Evolutionary conservation across 345 rosid species (phyloP).

Genomic region (Eucalyptus pauciflora): DNA sequence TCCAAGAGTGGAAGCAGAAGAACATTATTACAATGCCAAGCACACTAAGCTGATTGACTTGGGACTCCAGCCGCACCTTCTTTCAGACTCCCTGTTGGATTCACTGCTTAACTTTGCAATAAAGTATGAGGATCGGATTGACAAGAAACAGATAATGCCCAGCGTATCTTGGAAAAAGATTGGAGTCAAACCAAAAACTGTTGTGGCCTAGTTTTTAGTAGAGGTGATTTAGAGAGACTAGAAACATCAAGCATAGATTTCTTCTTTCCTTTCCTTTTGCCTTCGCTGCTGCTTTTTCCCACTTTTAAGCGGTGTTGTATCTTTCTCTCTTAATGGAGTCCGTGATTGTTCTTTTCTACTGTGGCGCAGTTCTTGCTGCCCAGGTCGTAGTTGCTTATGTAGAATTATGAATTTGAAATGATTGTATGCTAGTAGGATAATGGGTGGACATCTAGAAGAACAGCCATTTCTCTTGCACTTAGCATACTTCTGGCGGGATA

Average conservation of each 20-base stretch:
- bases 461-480: not conserved
- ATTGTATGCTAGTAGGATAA: not conserved
- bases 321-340: not conserved
- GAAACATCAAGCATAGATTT: not conserved
- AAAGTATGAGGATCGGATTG: slow-evolving; percentile 75
- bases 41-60: slow-evolving; percentile 92
- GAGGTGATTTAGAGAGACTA: not conserved
- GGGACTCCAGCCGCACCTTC: slow-evolving; percentile 86
- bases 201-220: slow-evolving; percentile 17
- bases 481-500: not conserved
- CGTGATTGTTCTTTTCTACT: not conserved
- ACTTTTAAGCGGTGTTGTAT: not conserved
- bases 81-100: slow-evolving; percentile 86
- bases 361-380: not conserved
- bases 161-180: slow-evolving; percentile 84
- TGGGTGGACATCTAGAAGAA: not conserved
- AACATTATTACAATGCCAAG: slow-evolving; percentile 96
- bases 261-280: not conserved
- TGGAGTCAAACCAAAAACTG: slow-evolving; percentile 72
- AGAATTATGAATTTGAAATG: not conserved
- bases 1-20: slow-evolving; percentile 98
- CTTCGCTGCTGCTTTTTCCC: not conserved
- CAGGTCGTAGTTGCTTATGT: not conserved
- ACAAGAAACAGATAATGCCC: slow-evolving; percentile 90
- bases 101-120: slow-evolving; percentile 82